A percentile compares a stretch with the other conserved stretches of the same genome.
These are phyloP conservation scores for Tilletia caries DNA, from an alignment of 1,284 basidiomycete species.

Conservation along the genomic window DNA sequence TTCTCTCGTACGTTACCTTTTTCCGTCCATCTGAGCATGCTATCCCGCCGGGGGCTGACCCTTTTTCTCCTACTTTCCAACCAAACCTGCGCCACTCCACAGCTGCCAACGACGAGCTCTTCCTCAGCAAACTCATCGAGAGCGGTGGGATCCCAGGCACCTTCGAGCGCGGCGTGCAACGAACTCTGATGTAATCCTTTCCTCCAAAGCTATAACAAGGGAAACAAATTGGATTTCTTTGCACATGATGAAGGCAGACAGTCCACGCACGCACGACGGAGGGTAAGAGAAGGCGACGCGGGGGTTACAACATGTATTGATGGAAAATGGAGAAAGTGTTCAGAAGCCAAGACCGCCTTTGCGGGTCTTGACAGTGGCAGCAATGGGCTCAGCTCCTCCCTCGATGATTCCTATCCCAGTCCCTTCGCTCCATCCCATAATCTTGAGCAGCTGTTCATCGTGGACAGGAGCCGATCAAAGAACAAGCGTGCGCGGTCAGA, in stretches of 20 bases:
- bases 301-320: background rate
- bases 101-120: conserved; percentile 43
- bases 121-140: conserved; percentile 45
- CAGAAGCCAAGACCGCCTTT: conserved; percentile 47
- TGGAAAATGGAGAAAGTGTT: background rate
- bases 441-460: conserved; percentile 30
- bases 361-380: conserved; percentile 47
- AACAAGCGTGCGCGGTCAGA: background rate
- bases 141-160: conserved; percentile 36
- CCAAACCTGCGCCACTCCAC: background rate
- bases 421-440: conserved; percentile 51
- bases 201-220: background rate
- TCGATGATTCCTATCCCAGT: conserved; percentile 40
- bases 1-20: background rate
- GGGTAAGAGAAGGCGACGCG: background rate
- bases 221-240: background rate
- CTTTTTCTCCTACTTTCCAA: too few relatives aligned
- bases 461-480: too few relatives aligned
- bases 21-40: too few relatives aligned
- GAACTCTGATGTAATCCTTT: conserved; percentile 4
- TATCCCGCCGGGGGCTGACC: too few relatives aligned
- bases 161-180: conserved; percentile 36
- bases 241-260: background rate
- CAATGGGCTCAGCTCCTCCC: conserved; percentile 47
- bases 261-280: too few relatives aligned